phyloP scores from a whole-genome alignment of 1,284 basidiomycete genomes.

The Heterobasidion occidentale region DNA sequence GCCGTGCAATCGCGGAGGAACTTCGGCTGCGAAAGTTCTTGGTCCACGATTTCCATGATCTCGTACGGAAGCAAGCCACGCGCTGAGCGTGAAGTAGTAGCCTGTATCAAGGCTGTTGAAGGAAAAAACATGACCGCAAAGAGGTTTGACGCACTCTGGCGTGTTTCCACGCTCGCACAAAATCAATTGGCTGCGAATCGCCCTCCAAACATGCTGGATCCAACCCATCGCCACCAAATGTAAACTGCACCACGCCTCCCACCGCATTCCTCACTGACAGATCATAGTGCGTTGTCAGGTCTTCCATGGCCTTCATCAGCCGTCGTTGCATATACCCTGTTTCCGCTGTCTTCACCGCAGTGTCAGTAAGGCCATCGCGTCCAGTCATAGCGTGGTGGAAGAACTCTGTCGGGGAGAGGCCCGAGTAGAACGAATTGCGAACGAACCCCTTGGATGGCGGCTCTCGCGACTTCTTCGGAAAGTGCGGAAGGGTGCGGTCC shows the following conservation, averaged over 20 bases:
- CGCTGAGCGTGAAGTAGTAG: slow-evolving; percentile 49
- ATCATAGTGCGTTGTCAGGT: slow-evolving; percentile 95
- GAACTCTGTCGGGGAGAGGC: slow-evolving; percentile 94
- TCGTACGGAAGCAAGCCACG: slow-evolving; percentile 82
- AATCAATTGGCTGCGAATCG: slow-evolving; percentile 88
- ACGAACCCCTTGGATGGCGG: slow-evolving; percentile 98
- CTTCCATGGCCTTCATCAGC: slow-evolving; percentile 98
- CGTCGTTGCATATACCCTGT: slow-evolving; percentile 99
- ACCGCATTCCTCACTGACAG: slow-evolving; percentile 93
- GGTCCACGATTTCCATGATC: slow-evolving; percentile 69
- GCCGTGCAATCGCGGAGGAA: slow-evolving; percentile 69
- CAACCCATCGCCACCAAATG: slow-evolving; percentile 94
- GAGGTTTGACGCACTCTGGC: slow-evolving; percentile 54
- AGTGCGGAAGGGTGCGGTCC: slow-evolving; percentile 97
- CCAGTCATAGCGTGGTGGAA: slow-evolving; percentile 99
- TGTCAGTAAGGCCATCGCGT: slow-evolving; percentile 97
- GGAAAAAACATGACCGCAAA: background rate
- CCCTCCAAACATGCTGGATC: slow-evolving; percentile 96
- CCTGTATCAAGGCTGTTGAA: slow-evolving; percentile 28
- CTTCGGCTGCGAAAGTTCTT: slow-evolving; percentile 49
- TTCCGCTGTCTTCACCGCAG: slow-evolving; percentile 98
- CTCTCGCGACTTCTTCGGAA: slow-evolving; percentile 95
- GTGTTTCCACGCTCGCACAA: slow-evolving; percentile 84
- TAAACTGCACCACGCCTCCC: slow-evolving; percentile 95
- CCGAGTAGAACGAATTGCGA: slow-evolving; percentile 95